Percentiles rank a stretch among this genome's conserved stretches.
These are phyloP conservation scores for Penicillium sp. DNA, from an alignment of 2,329 filamentous ascomycete species.

Conservation along the genomic window DNA sequence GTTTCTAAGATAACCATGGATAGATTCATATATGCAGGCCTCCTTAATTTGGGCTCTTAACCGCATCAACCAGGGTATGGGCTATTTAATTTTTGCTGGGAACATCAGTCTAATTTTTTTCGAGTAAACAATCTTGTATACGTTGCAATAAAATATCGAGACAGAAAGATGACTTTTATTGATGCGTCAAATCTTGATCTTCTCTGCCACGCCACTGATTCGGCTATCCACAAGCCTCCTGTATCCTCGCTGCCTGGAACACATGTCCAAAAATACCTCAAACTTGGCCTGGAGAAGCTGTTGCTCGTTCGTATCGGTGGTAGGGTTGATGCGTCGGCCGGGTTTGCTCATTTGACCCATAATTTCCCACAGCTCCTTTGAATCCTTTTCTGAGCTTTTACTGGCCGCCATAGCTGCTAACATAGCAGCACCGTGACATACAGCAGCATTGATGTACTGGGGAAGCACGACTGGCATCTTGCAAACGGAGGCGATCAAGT, in stretches of 20 bases:
- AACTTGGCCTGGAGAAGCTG: no score
- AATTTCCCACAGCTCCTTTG: slow-evolving; percentile 89
- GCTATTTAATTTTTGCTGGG: no score
- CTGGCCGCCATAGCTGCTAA: slow-evolving; percentile 93
- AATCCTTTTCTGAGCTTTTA: slow-evolving; percentile 73
- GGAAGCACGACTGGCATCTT: slow-evolving; percentile 92
- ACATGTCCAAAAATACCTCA: not conserved
- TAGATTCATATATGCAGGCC: no score
- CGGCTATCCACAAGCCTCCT: not conserved
- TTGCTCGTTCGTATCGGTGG: no score
- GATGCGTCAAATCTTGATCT: no score
- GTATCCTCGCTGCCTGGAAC: not conserved
- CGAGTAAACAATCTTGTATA: no score
- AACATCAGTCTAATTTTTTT: no score
- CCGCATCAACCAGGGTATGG: no score
- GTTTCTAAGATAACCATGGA: no score
- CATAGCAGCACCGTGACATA: slow-evolving; percentile 97
- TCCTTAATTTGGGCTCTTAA: no score
- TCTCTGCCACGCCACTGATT: not conserved
- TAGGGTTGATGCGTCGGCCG: no score
- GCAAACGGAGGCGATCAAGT: slow-evolving; percentile 86
- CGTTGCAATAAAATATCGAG: not conserved
- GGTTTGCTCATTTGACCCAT: slow-evolving; percentile 98
- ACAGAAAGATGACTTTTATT: not conserved
- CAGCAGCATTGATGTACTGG: slow-evolving; percentile 89